Evolutionary conservation across 306 rosid genomes (phyloP).

Genomic region (Prunus mongolica): DNA sequence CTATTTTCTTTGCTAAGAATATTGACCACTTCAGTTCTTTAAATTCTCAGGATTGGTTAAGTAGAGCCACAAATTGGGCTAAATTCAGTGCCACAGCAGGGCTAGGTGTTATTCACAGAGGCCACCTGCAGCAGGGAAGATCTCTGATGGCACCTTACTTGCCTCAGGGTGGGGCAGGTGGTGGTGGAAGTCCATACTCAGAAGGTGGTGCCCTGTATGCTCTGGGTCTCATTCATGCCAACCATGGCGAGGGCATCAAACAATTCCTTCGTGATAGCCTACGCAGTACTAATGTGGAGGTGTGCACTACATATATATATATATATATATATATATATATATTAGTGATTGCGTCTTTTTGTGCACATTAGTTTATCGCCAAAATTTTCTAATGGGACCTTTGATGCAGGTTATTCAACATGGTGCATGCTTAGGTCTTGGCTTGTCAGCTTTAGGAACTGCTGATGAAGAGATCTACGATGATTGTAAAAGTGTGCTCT

Average conservation of each 20-base stretch:
- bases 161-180: conserved; percentile 92
- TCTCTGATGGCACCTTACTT: conserved; percentile 97
- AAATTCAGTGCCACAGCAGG: conserved; percentile 98
- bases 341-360: conserved; percentile 3
- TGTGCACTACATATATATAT: conserved; percentile 17
- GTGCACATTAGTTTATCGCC: conserved; percentile 4
- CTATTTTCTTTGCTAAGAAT: conserved; percentile 4
- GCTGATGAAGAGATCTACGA: conserved; percentile 92
- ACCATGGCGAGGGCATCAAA: conserved; percentile 96
- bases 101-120: conserved; percentile 94
- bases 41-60: conserved; percentile 80
- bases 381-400: conserved; percentile 10
- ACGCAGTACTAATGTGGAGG: conserved; percentile 92
- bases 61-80: conserved; percentile 99
- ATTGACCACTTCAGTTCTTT: conserved; percentile 5
- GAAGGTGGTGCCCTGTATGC: conserved; percentile 99
- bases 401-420: conserved; percentile 84
- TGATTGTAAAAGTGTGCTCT: conserved; percentile 78
- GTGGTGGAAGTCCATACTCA: conserved; percentile 94
- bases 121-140: conserved; percentile 95
- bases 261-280: conserved; percentile 94
- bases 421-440: conserved; percentile 99
- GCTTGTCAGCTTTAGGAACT: conserved; percentile 90
- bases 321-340: neutral
- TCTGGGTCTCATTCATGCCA: conserved; percentile 95